These are phyloP conservation scores for Lepraria neglecta DNA, from an alignment of 495 filamentous ascomycete species.

Conservation along the genomic window DNA sequence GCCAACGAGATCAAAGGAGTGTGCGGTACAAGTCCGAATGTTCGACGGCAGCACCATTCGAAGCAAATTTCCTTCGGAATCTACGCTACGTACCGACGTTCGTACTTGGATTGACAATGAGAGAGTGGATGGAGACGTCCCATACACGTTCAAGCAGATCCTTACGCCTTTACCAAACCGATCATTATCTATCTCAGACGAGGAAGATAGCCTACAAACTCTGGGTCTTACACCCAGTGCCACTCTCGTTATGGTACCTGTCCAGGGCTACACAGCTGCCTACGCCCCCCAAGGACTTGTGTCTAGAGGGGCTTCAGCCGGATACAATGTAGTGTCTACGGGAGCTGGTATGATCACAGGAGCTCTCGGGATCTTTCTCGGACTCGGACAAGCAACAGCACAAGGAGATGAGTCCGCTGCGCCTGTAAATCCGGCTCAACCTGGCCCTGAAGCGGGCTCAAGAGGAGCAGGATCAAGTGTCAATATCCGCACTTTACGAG, in stretches of 20 bases:
- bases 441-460: constrained; percentile 18
- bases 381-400: constrained; percentile 37
- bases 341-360: constrained; percentile 43
- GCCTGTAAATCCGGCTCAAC: not conserved
- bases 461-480: constrained; percentile 28
- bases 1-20: constrained; percentile 34
- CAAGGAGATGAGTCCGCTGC: constrained; percentile 18
- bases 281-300: constrained; percentile 48
- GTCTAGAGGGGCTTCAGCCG: constrained; percentile 38
- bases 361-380: constrained; percentile 52
- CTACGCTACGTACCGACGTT: constrained; percentile 61
- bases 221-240: constrained; percentile 69
- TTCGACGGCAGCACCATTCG: constrained; percentile 79
- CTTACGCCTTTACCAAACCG: constrained; percentile 71
- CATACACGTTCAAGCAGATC: constrained; percentile 81
- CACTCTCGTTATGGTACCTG: constrained; percentile 75
- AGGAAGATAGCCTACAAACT: constrained; percentile 56
- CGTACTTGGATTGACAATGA: constrained; percentile 67
- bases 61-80: constrained; percentile 56
- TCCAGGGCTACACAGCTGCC: constrained; percentile 53
- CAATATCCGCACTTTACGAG: constrained; percentile 52
- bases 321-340: constrained; percentile 32
- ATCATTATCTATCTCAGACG: constrained; percentile 65
- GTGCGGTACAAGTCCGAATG: constrained; percentile 71
- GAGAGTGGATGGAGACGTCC: constrained; percentile 42